Evolutionary conservation across 176 grass and related monocot genomes (phyloP).

Genomic region (Rhynchospora pubera): DNA sequence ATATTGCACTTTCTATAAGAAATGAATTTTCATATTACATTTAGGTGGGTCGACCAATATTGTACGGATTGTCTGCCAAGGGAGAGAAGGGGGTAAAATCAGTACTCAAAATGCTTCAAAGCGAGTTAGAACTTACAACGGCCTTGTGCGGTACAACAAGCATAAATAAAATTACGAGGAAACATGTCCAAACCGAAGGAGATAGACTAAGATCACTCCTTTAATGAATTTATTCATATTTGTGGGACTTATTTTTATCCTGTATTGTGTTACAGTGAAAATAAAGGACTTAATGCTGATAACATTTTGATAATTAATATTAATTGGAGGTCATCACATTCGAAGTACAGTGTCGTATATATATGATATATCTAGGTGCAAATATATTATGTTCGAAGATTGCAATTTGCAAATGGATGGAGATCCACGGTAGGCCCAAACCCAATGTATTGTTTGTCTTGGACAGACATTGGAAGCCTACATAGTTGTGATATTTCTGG

Average conservation of each 20-base stretch:
- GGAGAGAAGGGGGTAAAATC: conserved; percentile 55
- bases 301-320: neutral
- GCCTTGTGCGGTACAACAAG: conserved; percentile 60
- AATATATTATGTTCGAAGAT: too few species aligned
- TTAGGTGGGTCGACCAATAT: conserved; percentile 66
- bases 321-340: too few species aligned
- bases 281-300: neutral
- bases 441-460: too few species aligned
- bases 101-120: conserved; percentile 67
- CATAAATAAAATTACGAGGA: conserved; percentile 45
- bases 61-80: conserved; percentile 62
- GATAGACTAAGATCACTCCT: conserved; percentile 54
- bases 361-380: too few species aligned
- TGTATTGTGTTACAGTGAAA: neutral
- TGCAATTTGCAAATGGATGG: too few species aligned
- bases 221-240: conserved; percentile 4
- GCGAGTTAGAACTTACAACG: conserved; percentile 69
- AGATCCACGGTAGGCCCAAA: too few species aligned
- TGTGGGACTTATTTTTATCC: neutral
- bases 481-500: too few species aligned
- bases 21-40: neutral
- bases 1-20: neutral
- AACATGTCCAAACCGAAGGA: conserved; percentile 41
- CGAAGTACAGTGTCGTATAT: neutral
- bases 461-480: too few species aligned